phyloP scores from a whole-genome alignment of 257 asterid species.

The Nyctanthes arbortristis region DNA sequence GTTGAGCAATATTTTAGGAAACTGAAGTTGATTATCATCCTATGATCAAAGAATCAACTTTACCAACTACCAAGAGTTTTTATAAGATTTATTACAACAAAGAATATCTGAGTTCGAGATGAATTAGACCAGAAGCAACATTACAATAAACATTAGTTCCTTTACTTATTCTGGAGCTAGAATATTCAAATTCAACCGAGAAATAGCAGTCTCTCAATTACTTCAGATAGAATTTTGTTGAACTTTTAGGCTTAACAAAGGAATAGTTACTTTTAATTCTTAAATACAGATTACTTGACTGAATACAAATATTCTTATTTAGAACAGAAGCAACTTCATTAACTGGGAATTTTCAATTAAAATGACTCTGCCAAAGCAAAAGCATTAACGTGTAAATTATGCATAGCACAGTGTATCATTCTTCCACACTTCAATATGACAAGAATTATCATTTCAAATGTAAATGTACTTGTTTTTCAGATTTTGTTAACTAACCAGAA shows the following conservation, averaged over 20 bases:
- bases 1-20: not conserved
- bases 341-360: not conserved
- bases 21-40: not conserved
- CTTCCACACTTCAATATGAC: not conserved
- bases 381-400: no score
- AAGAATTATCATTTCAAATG: not conserved
- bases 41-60: not conserved
- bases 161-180: not conserved
- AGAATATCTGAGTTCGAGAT: not conserved
- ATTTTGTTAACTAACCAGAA: not conserved
- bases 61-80: not conserved
- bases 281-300: not conserved
- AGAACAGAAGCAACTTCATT: not conserved
- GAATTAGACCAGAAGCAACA: not conserved
- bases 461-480: not conserved
- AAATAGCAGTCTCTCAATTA: not conserved
- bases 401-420: slow-evolving; percentile 3
- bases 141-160: not conserved
- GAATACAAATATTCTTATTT: not conserved
- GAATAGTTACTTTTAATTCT: not conserved
- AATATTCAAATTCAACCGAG: not conserved
- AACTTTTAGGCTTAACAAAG: not conserved
- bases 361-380: no score
- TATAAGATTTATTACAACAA: not conserved
- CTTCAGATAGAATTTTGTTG: not conserved